Base-by-base conservation (phyloP, 106 monocot genomes). In the Hemerocallis citrina region DNA sequence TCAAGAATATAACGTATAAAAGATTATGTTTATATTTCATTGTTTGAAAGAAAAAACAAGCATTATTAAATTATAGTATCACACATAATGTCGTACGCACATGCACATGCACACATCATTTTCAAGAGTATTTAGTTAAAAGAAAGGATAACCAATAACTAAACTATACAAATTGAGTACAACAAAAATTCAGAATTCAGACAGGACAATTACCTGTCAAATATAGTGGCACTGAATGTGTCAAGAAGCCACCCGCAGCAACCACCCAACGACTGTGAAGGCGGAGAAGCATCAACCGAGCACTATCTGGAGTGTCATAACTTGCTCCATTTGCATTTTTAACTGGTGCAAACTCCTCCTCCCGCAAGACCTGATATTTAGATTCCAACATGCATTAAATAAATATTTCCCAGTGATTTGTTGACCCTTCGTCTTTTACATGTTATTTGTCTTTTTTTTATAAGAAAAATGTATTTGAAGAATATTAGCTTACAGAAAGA, bases 331-430 rank as follows among this genome's bases (percentile, higher is more conserved):
- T 98, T 28, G 98, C 88, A 82, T 98, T 98, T 63, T 98, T 98
- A 27, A 98, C 98, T 12, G 98, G 98, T 37, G 98, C 91, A 77
- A 98, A 98, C 57, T 98, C 98, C 69, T 98, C 98, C 62, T 91
- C 98, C 33, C 98, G 63, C 49, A 37, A 9, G 21, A 92, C 75
- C 98, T 98, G 75, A 35, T 51, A 43, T 20, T 46, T 34, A 36
- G 1, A 36, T 57, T 35, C 14, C 28, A 63, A 30, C 13, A 27
- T 16, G 21, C 32, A 24, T 16, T 5, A 59, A 36, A 20, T 20
- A 12, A 58, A 58, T 30, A 54, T 14, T 54, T 54, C 5, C 19
- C 20, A 2, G 13, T 15, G 19, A 16, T 31, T 24, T 49, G 22
- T 14, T 52, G 13, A 4, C 31, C 16, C 17, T 24, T 24, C 30